Conservation (phyloP, 2,329 filamentous ascomycete species). For the Leptographium galeiforme region DNA sequence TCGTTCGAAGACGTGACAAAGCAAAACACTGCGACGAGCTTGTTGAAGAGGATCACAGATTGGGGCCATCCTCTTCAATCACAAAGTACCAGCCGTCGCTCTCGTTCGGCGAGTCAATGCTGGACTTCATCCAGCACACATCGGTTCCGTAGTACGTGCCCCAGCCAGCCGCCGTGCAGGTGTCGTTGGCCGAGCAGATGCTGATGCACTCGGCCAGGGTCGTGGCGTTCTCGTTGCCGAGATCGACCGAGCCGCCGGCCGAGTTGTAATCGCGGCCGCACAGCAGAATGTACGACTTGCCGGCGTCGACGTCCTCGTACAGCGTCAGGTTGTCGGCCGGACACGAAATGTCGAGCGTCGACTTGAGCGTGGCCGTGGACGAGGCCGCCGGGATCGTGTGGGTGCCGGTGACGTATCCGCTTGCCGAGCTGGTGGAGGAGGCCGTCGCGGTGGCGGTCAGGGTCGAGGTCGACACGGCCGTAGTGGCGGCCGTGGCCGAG, state of each 20-base stretch:
- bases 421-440: background rate
- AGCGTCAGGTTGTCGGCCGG: slow-evolving; percentile 21
- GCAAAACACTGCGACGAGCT: background rate
- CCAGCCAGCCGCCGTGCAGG: slow-evolving; percentile 23
- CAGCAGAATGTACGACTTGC: slow-evolving; percentile 17
- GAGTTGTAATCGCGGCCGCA: slow-evolving; percentile 23
- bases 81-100: slow-evolving; percentile 19
- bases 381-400: background rate
- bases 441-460: background rate
- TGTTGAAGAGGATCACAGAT: no score
- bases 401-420: background rate
- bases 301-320: slow-evolving; percentile 11
- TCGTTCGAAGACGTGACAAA: background rate
- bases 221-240: slow-evolving; percentile 13
- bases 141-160: slow-evolving; percentile 15
- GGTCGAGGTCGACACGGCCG: background rate
- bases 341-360: slow-evolving; percentile 13
- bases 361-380: background rate
- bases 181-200: slow-evolving; percentile 15
- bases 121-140: slow-evolving; percentile 23
- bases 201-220: slow-evolving; percentile 20
- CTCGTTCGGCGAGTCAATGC: slow-evolving; percentile 15
- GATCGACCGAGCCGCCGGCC: slow-evolving; percentile 16
- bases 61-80: slow-evolving; percentile 13
- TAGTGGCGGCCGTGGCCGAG: background rate